Evolutionary conservation across 768 basidiomycete genomes (phyloP).

Genomic region (Termitomyces heimii): DNA sequence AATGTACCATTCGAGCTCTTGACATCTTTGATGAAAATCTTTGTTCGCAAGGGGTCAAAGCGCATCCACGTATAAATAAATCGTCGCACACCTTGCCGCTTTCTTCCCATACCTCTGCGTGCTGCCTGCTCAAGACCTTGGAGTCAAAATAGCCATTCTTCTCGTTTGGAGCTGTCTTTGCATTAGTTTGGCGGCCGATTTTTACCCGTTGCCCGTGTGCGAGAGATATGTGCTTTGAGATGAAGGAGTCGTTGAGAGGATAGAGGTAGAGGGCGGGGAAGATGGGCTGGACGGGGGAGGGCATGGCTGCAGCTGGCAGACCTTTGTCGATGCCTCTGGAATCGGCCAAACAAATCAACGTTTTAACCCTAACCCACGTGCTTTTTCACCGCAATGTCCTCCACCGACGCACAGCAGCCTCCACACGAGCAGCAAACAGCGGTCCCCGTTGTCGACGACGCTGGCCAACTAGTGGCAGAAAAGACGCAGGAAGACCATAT

Average conservation of each 20-base stretch:
- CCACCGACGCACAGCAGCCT: neutral
- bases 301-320: constrained; percentile 21
- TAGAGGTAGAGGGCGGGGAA: constrained; percentile 65
- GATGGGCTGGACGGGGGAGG: constrained; percentile 20
- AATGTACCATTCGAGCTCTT: constrained; percentile 98
- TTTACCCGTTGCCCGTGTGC: constrained; percentile 62
- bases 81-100: constrained; percentile 56
- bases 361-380: constrained; percentile 13
- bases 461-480: neutral
- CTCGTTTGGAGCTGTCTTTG: constrained; percentile 89
- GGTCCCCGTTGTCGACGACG: neutral
- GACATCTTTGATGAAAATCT: constrained; percentile 99
- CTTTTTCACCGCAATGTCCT: neutral
- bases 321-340: constrained; percentile 3
- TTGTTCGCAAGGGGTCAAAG: constrained; percentile 7
- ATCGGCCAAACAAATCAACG: constrained; percentile 13
- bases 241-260: constrained; percentile 91
- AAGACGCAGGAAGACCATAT: neutral
- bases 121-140: constrained; percentile 88
- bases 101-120: constrained; percentile 99
- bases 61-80: no score
- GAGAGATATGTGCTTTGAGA: constrained; percentile 91
- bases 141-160: constrained; percentile 97
- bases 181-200: constrained; percentile 95
- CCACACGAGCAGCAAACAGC: neutral